Conservation (phyloP, 257 asterid species). For the Solanum habrochaites region DNA sequence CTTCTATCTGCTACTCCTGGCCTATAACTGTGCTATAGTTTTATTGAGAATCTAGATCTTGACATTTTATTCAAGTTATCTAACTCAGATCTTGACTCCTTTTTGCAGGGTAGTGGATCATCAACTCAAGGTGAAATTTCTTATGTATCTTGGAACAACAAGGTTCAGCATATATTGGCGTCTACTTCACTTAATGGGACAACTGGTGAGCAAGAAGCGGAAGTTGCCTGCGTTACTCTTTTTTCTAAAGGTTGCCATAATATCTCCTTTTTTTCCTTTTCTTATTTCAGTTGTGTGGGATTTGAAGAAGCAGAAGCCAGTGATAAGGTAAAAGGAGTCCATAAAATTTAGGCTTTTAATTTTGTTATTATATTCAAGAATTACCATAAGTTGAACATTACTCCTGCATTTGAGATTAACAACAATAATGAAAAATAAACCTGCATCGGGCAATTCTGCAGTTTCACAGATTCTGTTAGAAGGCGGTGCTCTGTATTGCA, state of each 20-base stretch:
- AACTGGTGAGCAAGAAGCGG: constrained; percentile 49
- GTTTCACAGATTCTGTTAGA: constrained; percentile 76
- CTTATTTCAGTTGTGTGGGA: constrained; percentile 85
- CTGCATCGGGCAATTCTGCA: constrained; percentile 15
- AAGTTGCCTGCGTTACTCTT: neutral
- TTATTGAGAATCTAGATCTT: neutral
- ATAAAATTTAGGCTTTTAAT: neutral
- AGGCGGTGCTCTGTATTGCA: constrained; percentile 95
- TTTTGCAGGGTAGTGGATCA: constrained; percentile 79
- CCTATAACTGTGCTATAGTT: neutral
- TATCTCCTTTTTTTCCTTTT: neutral
- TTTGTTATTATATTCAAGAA: neutral
- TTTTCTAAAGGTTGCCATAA: constrained; percentile 9
- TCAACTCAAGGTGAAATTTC: constrained; percentile 95
- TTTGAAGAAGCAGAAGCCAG: constrained; percentile 91
- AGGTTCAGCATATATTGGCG: constrained; percentile 80
- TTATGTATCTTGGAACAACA: constrained; percentile 83
- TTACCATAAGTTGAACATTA: neutral
- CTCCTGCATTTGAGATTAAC: neutral
- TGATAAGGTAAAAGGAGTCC: constrained; percentile 46
- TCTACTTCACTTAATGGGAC: constrained; percentile 90
- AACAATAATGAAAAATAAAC: neutral
- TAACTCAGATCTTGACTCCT: neutral
- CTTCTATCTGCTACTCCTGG: neutral
- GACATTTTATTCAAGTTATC: neutral